Percentiles rank a stretch among this genome's conserved stretches.
phyloP scores from a whole-genome alignment of 768 basidiomycete species.

The Mycena venus region DNA sequence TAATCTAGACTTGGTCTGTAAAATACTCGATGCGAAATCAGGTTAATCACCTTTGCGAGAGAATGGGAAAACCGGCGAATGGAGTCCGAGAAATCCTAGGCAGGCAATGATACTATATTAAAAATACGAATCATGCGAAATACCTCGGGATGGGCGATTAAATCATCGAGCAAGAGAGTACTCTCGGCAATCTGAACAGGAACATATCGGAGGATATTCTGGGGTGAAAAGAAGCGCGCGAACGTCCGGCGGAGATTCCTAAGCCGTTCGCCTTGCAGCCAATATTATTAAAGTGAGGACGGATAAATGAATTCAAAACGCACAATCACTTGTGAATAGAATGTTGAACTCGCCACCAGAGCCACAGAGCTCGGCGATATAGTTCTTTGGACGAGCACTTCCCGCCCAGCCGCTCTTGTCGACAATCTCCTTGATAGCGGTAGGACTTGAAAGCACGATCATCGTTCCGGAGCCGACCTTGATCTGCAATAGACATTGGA shows the following conservation, averaged over 20 bases:
- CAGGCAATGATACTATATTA: too few species aligned
- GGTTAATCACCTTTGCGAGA: conserved; percentile 1
- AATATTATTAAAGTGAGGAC: neutral
- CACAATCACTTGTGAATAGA: neutral
- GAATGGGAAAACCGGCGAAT: conserved; percentile 3
- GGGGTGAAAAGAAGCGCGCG: conserved; percentile 5
- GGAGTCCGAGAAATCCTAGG: conserved; percentile 5
- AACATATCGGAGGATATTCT: neutral
- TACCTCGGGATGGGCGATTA: too few species aligned
- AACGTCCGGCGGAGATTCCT: neutral
- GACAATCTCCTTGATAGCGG: conserved; percentile 1
- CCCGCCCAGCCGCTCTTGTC: conserved; percentile 1
- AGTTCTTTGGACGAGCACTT: neutral
- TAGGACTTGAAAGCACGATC: neutral
- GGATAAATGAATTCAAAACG: too few species aligned
- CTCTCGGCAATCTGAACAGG: neutral
- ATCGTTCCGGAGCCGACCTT: neutral
- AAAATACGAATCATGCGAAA: too few species aligned
- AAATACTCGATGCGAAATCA: neutral
- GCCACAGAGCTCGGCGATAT: neutral
- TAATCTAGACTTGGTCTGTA: neutral
- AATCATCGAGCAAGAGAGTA: too few species aligned
- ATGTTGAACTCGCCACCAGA: neutral
- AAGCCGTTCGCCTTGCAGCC: neutral
- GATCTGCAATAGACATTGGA: neutral